These are phyloP conservation scores for Isoetes engelmannii DNA, from an alignment of 83 land plant species.

Conservation along the genomic window DNA sequence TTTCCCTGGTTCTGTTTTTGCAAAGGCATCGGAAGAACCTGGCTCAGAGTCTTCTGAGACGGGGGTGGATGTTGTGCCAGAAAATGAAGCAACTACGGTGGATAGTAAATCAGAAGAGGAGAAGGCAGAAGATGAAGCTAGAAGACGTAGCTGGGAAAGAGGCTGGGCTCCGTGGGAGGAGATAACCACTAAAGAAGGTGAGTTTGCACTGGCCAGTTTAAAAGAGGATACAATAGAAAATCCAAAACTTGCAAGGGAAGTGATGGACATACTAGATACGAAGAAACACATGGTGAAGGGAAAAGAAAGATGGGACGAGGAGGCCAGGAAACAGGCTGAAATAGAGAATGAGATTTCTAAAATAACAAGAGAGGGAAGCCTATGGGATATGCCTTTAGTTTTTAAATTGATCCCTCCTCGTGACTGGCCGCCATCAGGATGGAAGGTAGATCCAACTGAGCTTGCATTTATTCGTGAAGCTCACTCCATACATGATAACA, in stretches of 20 bases:
- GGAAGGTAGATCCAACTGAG: conserved; percentile 84
- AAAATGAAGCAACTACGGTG: background rate
- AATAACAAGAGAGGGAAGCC: conserved; percentile 42
- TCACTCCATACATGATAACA: conserved; percentile 42
- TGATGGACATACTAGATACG: conserved; percentile 60
- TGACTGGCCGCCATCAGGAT: conserved; percentile 98
- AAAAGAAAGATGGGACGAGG: conserved; percentile 41
- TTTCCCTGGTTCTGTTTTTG: too few relatives aligned
- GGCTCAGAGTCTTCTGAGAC: too few relatives aligned
- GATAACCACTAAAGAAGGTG: conserved; percentile 70
- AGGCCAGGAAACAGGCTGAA: conserved; percentile 43
- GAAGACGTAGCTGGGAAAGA: conserved; percentile 53
- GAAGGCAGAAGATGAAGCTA: conserved; percentile 67
- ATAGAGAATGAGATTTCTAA: conserved; percentile 32
- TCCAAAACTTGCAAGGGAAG: conserved; percentile 65
- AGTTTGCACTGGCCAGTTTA: conserved; percentile 69
- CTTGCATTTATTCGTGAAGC: conserved; percentile 76
- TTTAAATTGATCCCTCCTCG: conserved; percentile 62
- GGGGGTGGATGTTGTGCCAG: too few relatives aligned
- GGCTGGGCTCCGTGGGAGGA: conserved; percentile 99
- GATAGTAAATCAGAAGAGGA: conserved; percentile 30
- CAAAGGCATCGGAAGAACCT: too few relatives aligned
- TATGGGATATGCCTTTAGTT: conserved; percentile 62
- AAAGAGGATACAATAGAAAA: conserved; percentile 52
- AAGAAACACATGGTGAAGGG: conserved; percentile 26